Percentiles rank a stretch among this genome's conserved stretches.
phyloP scores from a whole-genome alignment of 345 rosid genomes.

The Arabis hirsuta region DNA sequence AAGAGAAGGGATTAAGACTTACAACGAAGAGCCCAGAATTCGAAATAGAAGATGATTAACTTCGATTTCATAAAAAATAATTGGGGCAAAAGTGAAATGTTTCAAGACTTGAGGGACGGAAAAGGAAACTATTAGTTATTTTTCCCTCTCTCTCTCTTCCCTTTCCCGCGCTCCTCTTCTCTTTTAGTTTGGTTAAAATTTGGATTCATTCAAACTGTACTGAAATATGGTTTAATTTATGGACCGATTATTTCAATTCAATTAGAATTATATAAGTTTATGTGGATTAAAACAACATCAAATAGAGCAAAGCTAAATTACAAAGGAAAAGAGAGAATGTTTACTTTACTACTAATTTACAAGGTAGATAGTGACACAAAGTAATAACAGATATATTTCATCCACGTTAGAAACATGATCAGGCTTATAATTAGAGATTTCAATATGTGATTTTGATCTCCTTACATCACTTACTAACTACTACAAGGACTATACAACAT shows the following conservation, averaged over 20 bases:
- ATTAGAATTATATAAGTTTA: too few relatives aligned
- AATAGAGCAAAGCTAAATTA: neutral
- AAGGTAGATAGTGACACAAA: neutral
- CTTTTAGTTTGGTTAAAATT: too few relatives aligned
- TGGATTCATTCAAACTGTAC: too few relatives aligned
- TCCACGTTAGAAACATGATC: neutral
- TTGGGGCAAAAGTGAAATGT: neutral
- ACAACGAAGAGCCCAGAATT: too few relatives aligned
- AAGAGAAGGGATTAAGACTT: neutral
- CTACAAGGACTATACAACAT: too few relatives aligned
- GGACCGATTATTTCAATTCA: too few relatives aligned
- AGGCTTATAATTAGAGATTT: neutral
- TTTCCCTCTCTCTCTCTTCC: constrained; percentile 24
- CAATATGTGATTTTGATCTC: too few relatives aligned
- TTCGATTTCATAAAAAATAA: neutral
- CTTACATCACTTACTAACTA: too few relatives aligned
- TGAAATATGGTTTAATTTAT: too few relatives aligned
- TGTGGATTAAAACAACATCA: too few relatives aligned
- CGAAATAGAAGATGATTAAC: neutral
- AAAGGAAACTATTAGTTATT: constrained; percentile 8
- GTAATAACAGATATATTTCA: neutral
- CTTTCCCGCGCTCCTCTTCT: constrained; percentile 29
- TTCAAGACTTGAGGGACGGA: neutral
- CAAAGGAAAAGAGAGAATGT: neutral
- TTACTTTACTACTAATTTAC: too few relatives aligned